Evolutionary conservation across 2,329 filamentous ascomycete species (phyloP), one percentile per base, ranked within the genome.

Genomic region (Microdochium trichocladiopsis): DNA sequence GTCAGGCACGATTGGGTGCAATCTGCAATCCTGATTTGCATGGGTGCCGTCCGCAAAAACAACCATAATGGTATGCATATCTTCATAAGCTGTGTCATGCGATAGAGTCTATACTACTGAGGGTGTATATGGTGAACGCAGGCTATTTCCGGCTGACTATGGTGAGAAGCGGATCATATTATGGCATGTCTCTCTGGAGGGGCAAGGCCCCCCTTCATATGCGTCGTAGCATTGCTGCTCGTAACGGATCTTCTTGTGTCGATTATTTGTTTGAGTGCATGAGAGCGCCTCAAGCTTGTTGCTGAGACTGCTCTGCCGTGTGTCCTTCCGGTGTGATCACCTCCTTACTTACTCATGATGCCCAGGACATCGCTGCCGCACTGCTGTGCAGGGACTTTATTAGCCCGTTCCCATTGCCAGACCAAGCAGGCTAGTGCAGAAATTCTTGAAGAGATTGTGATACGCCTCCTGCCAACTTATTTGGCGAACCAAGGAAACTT

Each of bases 401-500:
- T 45, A 23, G 41, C 41, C 41, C 41, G 41, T 18, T 45, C 41
- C 41, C 21, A 31, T n/a, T 49, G 47, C 21, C 25, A 36, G 47
- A n/a, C 16, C 21, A 22, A 36, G 47, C 24, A 28, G 18, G 47
- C 47, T 14, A 25, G 21, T n/a, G 47, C 16, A 31, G 14, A 25
- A 18, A 6, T 18, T 18, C 11, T 22, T 12, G n/a, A 8, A 12
- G 18, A 22, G 48, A 33, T 21, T 47, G 18, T 24, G 14, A 33
- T 52, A 33, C 12, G 43, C 43, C n/a, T n/a, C 10, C 14, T 10
- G 14, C 36, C 41, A 45, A 45, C 41, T 54, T 63, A 66, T 74
- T 79, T 82, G 59, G 77, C 73, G 66, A 85, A 80, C 83, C 83
- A 86, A 11, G 80, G 79, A 60, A 86, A 86, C 64, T 84, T 85